phyloP scores from a whole-genome alignment of 257 asterid species.

The Henckelia pumila region DNA sequence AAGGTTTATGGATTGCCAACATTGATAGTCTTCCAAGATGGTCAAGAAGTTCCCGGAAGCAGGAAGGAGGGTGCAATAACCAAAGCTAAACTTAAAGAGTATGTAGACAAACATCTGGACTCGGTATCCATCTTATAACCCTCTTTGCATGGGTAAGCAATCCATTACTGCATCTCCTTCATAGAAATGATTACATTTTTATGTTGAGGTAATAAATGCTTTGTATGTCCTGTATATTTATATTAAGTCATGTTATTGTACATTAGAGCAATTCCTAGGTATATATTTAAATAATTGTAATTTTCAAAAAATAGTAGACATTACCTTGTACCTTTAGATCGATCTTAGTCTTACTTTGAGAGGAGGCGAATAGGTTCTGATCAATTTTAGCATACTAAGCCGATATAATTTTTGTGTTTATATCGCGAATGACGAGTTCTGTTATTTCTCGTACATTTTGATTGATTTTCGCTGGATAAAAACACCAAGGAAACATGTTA shows the following conservation, averaged over 20 bases:
- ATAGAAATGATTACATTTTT: no score
- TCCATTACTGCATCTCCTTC: neutral
- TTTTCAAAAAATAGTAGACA: neutral
- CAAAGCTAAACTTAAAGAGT: constrained; percentile 64
- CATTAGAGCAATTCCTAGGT: neutral
- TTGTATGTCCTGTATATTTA: no score
- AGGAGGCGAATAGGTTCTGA: neutral
- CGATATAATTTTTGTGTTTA: neutral
- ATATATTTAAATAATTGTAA: no score
- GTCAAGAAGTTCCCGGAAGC: constrained; percentile 70
- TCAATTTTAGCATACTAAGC: neutral
- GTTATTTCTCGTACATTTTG: neutral
- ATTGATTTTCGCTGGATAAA: neutral
- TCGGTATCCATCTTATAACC: constrained; percentile 43
- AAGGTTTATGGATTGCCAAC: constrained; percentile 87
- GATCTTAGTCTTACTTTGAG: neutral
- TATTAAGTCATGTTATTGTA: neutral
- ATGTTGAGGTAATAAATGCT: no score
- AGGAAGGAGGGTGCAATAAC: constrained; percentile 88
- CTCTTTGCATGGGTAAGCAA: constrained; percentile 10
- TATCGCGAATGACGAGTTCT: neutral
- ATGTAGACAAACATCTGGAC: constrained; percentile 56
- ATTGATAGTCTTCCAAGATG: constrained; percentile 67
- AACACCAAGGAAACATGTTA: no score
- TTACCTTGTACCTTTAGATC: neutral